Evolutionary conservation across 2,329 filamentous ascomycete species (phyloP).

Genomic region (Curvularia spicifera): DNA sequence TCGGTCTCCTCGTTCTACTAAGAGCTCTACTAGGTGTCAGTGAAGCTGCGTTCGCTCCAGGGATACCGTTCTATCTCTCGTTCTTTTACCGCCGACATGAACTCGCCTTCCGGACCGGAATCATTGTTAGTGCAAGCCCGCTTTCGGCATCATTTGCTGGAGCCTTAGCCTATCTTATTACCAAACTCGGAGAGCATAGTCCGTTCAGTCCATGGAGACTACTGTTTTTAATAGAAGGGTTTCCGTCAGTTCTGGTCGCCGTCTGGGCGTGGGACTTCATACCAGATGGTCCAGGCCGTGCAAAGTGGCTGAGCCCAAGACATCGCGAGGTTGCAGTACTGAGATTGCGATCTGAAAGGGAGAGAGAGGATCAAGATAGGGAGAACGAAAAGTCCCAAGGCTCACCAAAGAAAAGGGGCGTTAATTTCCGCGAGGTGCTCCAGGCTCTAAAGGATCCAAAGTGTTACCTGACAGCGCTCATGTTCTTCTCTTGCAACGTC

Average conservation of each 20-base stretch:
- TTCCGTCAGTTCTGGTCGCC: constrained; percentile 78
- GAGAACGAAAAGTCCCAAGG: constrained; percentile 25
- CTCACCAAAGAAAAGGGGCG: constrained; percentile 38
- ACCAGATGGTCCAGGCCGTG: constrained; percentile 70
- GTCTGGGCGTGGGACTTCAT: constrained; percentile 76
- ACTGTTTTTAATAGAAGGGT: constrained; percentile 83
- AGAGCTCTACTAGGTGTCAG: constrained; percentile 61
- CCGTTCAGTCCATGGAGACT: constrained; percentile 86
- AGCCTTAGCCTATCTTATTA: constrained; percentile 78
- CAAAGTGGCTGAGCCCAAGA: constrained; percentile 52
- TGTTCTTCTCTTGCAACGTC: constrained; percentile 89
- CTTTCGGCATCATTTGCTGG: constrained; percentile 73
- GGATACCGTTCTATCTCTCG: constrained; percentile 68
- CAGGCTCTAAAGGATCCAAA: constrained; percentile 69
- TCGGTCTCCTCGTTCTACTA: constrained; percentile 67
- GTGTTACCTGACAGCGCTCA: constrained; percentile 76
- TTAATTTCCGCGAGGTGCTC: constrained; percentile 64
- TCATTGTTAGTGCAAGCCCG: constrained; percentile 79
- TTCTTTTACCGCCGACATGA: constrained; percentile 72
- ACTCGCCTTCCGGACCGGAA: constrained; percentile 81
- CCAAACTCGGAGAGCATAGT: constrained; percentile 67
- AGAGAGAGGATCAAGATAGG: constrained; percentile 42
- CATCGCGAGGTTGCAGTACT: constrained; percentile 70
- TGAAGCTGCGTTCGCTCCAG: constrained; percentile 68
- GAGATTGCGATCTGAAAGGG: constrained; percentile 65